Evolutionary conservation across 1,284 basidiomycete genomes (phyloP), one percentile per base, ranked within the genome.

Genomic region (Neonothopanus nambi): DNA sequence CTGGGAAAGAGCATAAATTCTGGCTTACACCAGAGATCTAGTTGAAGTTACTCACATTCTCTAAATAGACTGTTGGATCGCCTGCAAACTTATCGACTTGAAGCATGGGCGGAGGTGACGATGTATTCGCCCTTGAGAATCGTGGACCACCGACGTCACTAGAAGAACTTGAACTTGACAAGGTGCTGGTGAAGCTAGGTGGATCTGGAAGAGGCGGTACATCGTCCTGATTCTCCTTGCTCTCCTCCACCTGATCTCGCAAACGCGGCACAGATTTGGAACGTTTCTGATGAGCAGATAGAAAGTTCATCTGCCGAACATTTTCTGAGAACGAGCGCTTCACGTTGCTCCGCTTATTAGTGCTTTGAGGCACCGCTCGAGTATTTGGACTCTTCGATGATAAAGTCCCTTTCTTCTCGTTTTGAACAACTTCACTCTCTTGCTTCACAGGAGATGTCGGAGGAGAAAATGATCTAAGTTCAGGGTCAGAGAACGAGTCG

Each of bases 21-120:
- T 20, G 39, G 41, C n/a, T 20, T 17, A 17, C 15, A 39, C 17
- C 8, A 39, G 12, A 37, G 28, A 23, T 39, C 15, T 37, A 33
- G 51, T 5, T 40, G 43, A 21, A 26, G 26, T 24, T 18, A 70
- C 78, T 64, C 58, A 85, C 84, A 13, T 73, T 71, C 20, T 73
- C 71, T 5, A 65, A 63, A 61, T 93, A 92, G 1, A 89, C 65
- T 2, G 60, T 62, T 12, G 80, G 68, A 60, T 92, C 82, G 0
- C 92, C 93, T 9, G 92, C 91, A 45, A 71, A 65, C 57, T 33
- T 33, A 2, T 33, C 30, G n/a, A 23, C 37, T 37, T 49, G 36
- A 49, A 23, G 36, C 21, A 49, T 20, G n/a, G 48, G 21, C 38
- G 23, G 26, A 6, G 48, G 48, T 2, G 48, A 24, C 15, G 48